phyloP scores from a whole-genome alignment of 768 basidiomycete species.

The Pulveroboletus frians region DNA sequence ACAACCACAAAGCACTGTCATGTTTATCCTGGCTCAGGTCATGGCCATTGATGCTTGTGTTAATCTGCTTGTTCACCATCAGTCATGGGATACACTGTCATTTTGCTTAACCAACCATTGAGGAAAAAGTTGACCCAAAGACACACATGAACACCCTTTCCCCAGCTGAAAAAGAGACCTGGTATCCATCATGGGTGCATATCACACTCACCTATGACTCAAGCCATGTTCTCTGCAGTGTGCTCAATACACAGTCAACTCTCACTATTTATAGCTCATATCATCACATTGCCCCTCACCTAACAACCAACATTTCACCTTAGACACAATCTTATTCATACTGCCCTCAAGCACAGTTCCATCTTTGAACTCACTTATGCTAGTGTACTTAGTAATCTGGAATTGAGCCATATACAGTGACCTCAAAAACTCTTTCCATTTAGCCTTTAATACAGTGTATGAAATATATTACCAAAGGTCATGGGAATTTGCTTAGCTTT shows the following conservation, averaged over 20 bases:
- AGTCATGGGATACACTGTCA: constrained; percentile 80
- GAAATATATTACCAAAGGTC: too few species aligned
- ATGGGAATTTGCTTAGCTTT: too few species aligned
- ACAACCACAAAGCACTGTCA: constrained; percentile 32
- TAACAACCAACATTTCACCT: constrained; percentile 73
- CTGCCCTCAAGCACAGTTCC: constrained; percentile 75
- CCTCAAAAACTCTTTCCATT: too few species aligned
- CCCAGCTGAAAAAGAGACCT: constrained; percentile 49
- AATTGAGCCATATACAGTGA: too few species aligned
- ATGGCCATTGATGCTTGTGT: constrained; percentile 54
- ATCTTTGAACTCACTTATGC: constrained; percentile 80
- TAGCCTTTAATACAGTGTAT: too few species aligned
- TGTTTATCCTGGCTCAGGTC: constrained; percentile 55
- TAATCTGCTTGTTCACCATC: constrained; percentile 69
- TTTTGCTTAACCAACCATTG: constrained; percentile 73
- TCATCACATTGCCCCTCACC: constrained; percentile 76
- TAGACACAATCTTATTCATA: constrained; percentile 78
- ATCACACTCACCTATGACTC: constrained; percentile 73
- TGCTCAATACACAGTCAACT: constrained; percentile 78
- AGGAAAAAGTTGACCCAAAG: constrained; percentile 68
- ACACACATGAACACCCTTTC: constrained; percentile 58
- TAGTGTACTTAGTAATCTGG: constrained; percentile 62
- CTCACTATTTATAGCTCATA: constrained; percentile 70
- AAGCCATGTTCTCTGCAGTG: constrained; percentile 66
- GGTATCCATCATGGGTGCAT: constrained; percentile 54